Evolutionary conservation across 306 rosid species (phyloP), one percentile per base, ranked within the genome.

Genomic region (Dalbergia oliveri): DNA sequence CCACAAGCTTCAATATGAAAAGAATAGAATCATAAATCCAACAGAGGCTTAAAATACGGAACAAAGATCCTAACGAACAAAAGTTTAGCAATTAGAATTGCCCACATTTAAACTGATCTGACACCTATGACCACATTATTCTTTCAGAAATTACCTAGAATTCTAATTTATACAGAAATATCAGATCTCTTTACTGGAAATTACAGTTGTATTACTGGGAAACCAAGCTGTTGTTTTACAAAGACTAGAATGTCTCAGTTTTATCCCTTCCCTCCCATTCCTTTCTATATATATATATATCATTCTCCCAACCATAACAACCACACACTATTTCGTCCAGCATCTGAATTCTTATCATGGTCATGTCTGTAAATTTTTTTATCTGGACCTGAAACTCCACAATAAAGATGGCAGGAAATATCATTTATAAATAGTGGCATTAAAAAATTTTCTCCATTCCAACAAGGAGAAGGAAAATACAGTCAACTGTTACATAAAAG

Each of bases 1-100:
- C 99, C 82, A 93, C 99, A 83, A 95, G 99, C 99, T 95, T 93
- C 86, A 87, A 60, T 21, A 65, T 47, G 34, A 43, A 58, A 68
- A 75, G 8, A 64, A 64, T 13, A 72, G 49, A 47, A 74, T 73
- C 75, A 84, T 0, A 54, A 9, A 5, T 41, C 21, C 62, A 18
- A 18, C 61, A 71, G 60, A 69, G 85, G 67, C 69, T 39, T 13
- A 34, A 59, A 35, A 66, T 11, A 54, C 19, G 49, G 65, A 79
- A 44, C 14, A 19, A 33, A 31, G 54, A 23, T 10, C 4, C 12
- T 43, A 43, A 41, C 5, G 53, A 78, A 54, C 34, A 62, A 81
- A 81, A 60, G 59, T 47, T 26, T 7, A 66, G 23, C 37, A 45
- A 67, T 4, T n/a, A 81, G 59, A 67, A 49, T 19, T 68, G 81